Base-by-base conservation (phyloP, 2,329 filamentous ascomycete genomes). In the Colletotrichum tropicale region DNA sequence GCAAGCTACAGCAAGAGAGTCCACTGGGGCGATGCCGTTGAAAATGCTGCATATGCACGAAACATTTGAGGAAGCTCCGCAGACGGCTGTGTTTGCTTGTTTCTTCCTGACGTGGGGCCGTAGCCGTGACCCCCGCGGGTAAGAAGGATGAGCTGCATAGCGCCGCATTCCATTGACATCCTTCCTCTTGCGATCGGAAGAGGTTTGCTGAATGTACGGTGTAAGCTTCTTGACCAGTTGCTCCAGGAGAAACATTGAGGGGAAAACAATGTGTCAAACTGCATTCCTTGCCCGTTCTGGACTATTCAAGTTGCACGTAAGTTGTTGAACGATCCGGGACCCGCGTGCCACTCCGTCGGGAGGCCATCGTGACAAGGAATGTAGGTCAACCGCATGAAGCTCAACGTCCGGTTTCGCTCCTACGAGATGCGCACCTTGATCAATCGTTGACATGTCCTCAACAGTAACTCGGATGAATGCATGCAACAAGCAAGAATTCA, bases 391-490 rank as follows among this genome's bases (percentile, higher is more conserved):
- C 24, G 38, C 36, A 56, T 60, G 6, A 62, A 43, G 62, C 55
- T 71, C 32, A 26, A 21, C 24, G 26, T 72, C 73, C 73, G 64
- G 69, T 75, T 75, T 68, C 69, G 73, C 69, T 61, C n/a, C 15
- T 12, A 16, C 5, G 18, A 38, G 34, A 26, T 64, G 21, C 34
- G 34, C 36, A 38, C 21, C 21, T 21, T 18, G 16, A n/a, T 21
- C 43, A 13, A 18, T 24, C 21, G 4, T 18, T 5, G n/a, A 62
- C 32, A 18, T 15, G 1, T 6, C 13, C 28, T 38, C 24, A 24
- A 9, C 34, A 64, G 34, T 12, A 5, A 26, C 18, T 18, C 15
- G 55, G 36, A 62, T 62, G 67, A 62, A 55, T 32, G 56, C 67
- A 52, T 34, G n/a, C 32, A 12, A 60, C 6, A 48, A 28, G 34